phyloP scores from a whole-genome alignment of 805 yeast genomes.

The Nakazawaea ishiwadae region DNA sequence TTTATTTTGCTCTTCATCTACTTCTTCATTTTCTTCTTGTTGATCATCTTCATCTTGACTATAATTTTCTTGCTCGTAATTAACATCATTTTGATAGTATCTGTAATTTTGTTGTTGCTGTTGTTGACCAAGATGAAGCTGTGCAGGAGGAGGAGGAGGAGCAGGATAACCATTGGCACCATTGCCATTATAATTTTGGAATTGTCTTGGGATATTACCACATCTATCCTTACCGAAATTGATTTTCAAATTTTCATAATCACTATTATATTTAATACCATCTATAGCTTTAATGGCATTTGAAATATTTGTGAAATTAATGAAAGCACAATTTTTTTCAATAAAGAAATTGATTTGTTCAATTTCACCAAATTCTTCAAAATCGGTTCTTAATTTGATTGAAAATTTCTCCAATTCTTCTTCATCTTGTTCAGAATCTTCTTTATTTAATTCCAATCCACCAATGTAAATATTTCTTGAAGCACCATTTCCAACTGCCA shows the following conservation, averaged over 20 bases:
- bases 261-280: conserved; percentile 73
- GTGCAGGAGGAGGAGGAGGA: neutral
- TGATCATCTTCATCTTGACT: neutral
- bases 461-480: conserved; percentile 92
- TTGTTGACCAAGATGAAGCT: no score
- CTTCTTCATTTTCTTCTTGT: neutral
- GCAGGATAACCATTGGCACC: neutral
- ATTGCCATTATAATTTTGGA: conserved; percentile 18
- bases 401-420: conserved; percentile 2
- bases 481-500: conserved; percentile 93
- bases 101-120: neutral
- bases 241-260: conserved; percentile 68
- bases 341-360: conserved; percentile 89
- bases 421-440: conserved; percentile 13
- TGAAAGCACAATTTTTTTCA: conserved; percentile 85
- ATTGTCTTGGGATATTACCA: conserved; percentile 88
- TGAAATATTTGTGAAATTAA: conserved; percentile 86
- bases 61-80: neutral
- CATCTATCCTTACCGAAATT: conserved; percentile 95
- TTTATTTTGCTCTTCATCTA: no score
- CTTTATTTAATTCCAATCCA: conserved; percentile 27
- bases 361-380: conserved; percentile 83
- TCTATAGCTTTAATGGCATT: conserved; percentile 91
- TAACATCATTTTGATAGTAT: no score
- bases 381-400: conserved; percentile 60